Evolutionary conservation across 2,329 filamentous ascomycete species (phyloP).

Genomic region (Alternaria hordeiaustralica): DNA sequence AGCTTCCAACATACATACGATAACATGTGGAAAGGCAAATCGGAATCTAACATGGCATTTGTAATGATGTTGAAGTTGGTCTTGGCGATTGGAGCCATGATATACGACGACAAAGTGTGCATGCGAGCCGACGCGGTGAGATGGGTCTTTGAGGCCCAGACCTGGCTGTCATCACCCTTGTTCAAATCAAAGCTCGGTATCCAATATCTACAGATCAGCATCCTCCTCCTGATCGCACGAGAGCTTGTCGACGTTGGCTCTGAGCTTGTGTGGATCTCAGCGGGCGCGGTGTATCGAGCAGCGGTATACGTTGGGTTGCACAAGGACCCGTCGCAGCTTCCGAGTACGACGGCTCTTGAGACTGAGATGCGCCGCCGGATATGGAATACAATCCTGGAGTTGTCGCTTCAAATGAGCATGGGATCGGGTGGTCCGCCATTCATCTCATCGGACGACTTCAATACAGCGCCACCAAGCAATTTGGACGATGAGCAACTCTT

Average conservation of each 20-base stretch:
- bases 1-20: slow-evolving; percentile 59
- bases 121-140: slow-evolving; percentile 58
- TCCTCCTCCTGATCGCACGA: slow-evolving; percentile 49
- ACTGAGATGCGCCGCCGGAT: slow-evolving; percentile 42
- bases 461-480: slow-evolving; percentile 48
- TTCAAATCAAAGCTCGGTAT: slow-evolving; percentile 61
- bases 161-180: slow-evolving; percentile 61
- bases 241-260: slow-evolving; percentile 45
- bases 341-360: slow-evolving; percentile 25
- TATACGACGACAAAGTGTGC: slow-evolving; percentile 59
- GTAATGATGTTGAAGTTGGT: slow-evolving; percentile 65
- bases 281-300: slow-evolving; percentile 47
- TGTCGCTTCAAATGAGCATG: slow-evolving; percentile 48
- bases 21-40: slow-evolving; percentile 54
- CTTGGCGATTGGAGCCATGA: slow-evolving; percentile 62
- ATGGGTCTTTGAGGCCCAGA: slow-evolving; percentile 66
- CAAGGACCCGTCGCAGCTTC: slow-evolving; percentile 46
- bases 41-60: slow-evolving; percentile 52
- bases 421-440: slow-evolving; percentile 46
- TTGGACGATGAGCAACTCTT: slow-evolving; percentile 51
- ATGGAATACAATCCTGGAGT: slow-evolving; percentile 47
- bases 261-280: slow-evolving; percentile 48
- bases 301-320: slow-evolving; percentile 53
- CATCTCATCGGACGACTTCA: slow-evolving; percentile 45
- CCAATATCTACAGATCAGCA: slow-evolving; percentile 57